Conservation (phyloP, 306 rosid species). For the Lablab purpureus region DNA sequence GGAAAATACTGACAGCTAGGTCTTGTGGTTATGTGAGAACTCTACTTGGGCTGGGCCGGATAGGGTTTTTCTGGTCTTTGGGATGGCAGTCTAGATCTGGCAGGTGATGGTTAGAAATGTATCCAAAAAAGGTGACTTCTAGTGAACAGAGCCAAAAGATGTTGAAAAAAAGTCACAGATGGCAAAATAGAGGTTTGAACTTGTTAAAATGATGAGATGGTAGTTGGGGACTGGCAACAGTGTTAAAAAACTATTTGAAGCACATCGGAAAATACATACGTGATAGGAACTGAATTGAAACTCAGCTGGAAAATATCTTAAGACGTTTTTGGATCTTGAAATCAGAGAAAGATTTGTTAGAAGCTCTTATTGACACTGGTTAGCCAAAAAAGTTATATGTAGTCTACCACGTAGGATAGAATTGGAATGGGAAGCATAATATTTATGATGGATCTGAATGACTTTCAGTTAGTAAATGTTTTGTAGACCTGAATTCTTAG, state of each 20-base stretch:
- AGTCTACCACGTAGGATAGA: not conserved
- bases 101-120: not conserved
- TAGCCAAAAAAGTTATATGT: not conserved
- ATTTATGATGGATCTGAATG: slow-evolving; percentile 1
- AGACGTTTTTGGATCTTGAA: not conserved
- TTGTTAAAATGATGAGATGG: not conserved
- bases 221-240: not conserved
- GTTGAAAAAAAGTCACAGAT: not conserved
- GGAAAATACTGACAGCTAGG: not conserved
- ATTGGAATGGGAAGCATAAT: slow-evolving; percentile 30
- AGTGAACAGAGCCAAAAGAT: not conserved
- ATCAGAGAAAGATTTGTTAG: not conserved
- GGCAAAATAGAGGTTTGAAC: not conserved
- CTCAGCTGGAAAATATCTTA: not conserved
- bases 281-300: not conserved
- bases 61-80: not conserved
- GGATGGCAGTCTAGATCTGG: not conserved
- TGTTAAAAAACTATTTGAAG: not conserved
- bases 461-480: not conserved
- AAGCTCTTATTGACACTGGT: not conserved
- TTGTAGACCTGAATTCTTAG: not conserved
- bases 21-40: not conserved
- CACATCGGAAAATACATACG: not conserved
- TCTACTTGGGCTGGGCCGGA: not conserved
- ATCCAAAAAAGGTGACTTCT: not conserved